Base-by-base conservation (phyloP, 2,329 filamentous ascomycete genomes). In the Neofusicoccum kwambonambiense region DNA sequence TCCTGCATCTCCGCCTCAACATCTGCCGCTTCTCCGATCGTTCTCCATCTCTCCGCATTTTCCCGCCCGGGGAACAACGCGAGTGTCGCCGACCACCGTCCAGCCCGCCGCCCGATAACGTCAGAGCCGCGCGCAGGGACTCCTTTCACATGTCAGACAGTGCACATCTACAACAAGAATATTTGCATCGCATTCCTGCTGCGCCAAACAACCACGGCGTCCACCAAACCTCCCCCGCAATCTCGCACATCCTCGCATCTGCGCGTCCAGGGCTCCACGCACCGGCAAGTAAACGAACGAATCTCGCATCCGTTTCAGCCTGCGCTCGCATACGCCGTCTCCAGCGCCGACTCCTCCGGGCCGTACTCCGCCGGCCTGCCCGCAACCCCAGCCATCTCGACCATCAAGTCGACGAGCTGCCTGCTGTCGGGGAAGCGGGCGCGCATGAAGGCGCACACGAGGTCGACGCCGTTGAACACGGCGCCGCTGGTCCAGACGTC, bases 21-120 rank as follows among this genome's bases (percentile, higher is more conserved):
- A 31, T 22, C 58, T 50, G 44, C 45, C 58, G 58, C 58, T 49
- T 39, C 57, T 27, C 45, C 57, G 42, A 22, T 17, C 57, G 8
- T 61, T 35, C 31, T 27, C 57, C 45, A 22, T 44, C 17, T 39
- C 57, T 62, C 54, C 54, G 54, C 54, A 57, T 34, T 52, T 11
- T 37, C 50, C 50, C 50, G 50, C n/a, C 13, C 34, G 31, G 50
- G 37, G 50, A 37, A 2, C 31, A 52, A 12, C 17, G 15, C 6
- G 19, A 3, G 3, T 8, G 5, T 31, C 47, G 19, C 12, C 44
- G 17, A 11, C 19, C 44, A 17, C 44, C 27, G 19, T 47, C 44
- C 12, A 27, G 47, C 47, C 50, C 22, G 50, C 50, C 12, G 47
- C 47, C 50, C 22, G 50, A 31, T 13, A 37, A 52, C 50, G 50